A percentile compares a stretch with the other conserved stretches of the same genome.
phyloP scores from a whole-genome alignment of 106 monocot genomes.

The Phalaenopsis aphrodite region DNA sequence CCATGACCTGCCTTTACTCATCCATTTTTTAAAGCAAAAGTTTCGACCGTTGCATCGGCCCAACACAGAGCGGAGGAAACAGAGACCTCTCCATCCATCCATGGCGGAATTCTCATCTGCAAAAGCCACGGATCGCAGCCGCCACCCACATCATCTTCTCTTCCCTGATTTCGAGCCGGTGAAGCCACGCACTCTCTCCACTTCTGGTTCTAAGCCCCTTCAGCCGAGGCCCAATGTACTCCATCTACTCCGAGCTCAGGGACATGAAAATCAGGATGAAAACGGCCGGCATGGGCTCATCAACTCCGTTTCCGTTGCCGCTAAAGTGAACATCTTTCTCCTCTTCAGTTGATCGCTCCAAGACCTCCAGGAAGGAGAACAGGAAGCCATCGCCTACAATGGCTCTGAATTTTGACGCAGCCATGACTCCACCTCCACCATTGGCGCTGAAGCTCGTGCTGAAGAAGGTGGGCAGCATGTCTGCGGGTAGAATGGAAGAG shows the following conservation, averaged over 20 bases:
- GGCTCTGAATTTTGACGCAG: not conserved
- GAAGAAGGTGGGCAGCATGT: constrained; percentile 2
- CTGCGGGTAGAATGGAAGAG: not conserved
- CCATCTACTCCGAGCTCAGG: not conserved
- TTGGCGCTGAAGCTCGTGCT: constrained; percentile 2
- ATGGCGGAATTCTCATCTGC: not conserved
- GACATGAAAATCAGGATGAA: constrained; percentile 3
- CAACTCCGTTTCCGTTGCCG: constrained; percentile 1
- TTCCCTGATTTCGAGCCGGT: not conserved
- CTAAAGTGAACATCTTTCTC: not conserved
- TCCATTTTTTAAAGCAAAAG: not conserved
- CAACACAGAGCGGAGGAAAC: not conserved
- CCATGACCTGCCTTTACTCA: too few relatives aligned
- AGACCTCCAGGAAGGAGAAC: constrained; percentile 6
- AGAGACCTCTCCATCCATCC: not conserved
- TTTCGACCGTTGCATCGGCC: not conserved
- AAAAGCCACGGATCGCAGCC: not conserved
- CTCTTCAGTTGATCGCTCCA: not conserved
- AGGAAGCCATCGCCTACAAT: not conserved
- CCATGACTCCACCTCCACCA: not conserved
- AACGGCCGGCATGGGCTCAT: not conserved
- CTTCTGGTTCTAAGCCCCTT: not conserved
- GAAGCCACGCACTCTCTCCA: not conserved
- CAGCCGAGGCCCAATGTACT: constrained; percentile 3
- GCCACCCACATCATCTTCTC: not conserved